These are phyloP conservation scores for Fusarium sp. DNA, from an alignment of 2,329 filamentous ascomycete species.

Conservation along the genomic window DNA sequence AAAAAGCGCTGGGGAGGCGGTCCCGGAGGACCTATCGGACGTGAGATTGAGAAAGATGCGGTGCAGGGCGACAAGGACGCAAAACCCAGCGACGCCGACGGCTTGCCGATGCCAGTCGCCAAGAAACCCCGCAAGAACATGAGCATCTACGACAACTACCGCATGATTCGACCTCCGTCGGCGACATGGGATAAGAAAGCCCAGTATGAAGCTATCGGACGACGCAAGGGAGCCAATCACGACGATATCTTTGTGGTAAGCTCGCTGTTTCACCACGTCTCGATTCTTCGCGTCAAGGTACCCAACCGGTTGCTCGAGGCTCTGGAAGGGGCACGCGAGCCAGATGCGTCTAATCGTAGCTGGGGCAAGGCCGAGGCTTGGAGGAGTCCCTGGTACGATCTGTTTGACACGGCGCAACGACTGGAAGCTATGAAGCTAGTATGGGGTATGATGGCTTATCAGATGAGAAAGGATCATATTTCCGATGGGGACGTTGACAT, in stretches of 20 bases:
- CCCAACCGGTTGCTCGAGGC: slow-evolving; percentile 66
- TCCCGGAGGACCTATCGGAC: slow-evolving; percentile 71
- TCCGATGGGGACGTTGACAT: slow-evolving; percentile 48
- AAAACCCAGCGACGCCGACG: slow-evolving; percentile 47
- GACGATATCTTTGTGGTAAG: slow-evolving; percentile 75
- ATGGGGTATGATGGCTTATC: slow-evolving; percentile 72
- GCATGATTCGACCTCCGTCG: slow-evolving; percentile 70
- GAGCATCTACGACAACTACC: slow-evolving; percentile 73
- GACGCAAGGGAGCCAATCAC: slow-evolving; percentile 59
- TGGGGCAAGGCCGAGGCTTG: slow-evolving; percentile 68
- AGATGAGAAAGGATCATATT: slow-evolving; percentile 63
- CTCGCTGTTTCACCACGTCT: slow-evolving; percentile 72
- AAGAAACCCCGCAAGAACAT: slow-evolving; percentile 69
- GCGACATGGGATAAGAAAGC: slow-evolving; percentile 72
- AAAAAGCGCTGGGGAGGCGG: slow-evolving; percentile 74
- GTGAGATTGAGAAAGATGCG: slow-evolving; percentile 67
- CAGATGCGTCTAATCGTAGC: slow-evolving; percentile 54
- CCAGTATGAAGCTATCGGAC: slow-evolving; percentile 70
- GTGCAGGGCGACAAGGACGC: slow-evolving; percentile 63
- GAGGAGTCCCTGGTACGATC: slow-evolving; percentile 72
- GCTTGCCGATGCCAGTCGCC: slow-evolving; percentile 45
- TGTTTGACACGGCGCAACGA: slow-evolving; percentile 68
- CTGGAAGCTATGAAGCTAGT: slow-evolving; percentile 68
- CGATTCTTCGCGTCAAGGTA: slow-evolving; percentile 70
- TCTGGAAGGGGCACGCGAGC: slow-evolving; percentile 61